Evolutionary conservation across 2,329 filamentous ascomycete species (phyloP), one percentile per base, ranked within the genome.

Genomic region (Monilinia fructigena): DNA sequence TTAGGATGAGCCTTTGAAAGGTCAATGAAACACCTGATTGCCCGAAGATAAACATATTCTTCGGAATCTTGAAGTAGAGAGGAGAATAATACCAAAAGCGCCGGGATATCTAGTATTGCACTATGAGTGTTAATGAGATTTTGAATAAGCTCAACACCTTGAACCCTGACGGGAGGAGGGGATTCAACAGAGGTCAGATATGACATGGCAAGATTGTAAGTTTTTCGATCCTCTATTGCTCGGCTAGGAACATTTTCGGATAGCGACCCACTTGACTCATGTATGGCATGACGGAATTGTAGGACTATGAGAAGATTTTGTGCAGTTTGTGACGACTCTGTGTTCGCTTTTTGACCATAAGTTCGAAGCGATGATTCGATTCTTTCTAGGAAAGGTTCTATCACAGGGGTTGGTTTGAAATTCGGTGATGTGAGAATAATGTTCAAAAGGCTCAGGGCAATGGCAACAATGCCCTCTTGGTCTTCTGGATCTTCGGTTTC

Each of bases 41-140:
- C 84, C n/a, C 86, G 83, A 3, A 89, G 79, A 72, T 90, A 89
- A 68, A 92, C 87, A 73, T 89, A 93, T 66, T 90, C 88, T 66
- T 92, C 90, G 7, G 82, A 79, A 59, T 90, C 88, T 68, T 83
- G 82, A 1, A 92, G 79, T 0, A 91, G 80, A 12, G 83, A 85
- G 1, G 86, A 86, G 63, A 92, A 79, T 1, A 91, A 80, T 7
- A 89, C 83, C 0, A 89, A 79, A 3, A 86, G 80, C 1, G 86
- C 83, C 0, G 86, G 85, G n/a, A 92, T 82, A 72, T 92, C 89
- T 20, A 92, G 75, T 12, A 88, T 79, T 0, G 86, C 76, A 53
- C 86, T 86, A 50, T 80, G 78, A 0, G 82, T 76, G 31, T 80
- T 70, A 50, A 92, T 83, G 11, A 92, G 79, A 3, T 75, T 77